These are phyloP conservation scores for Magnusiomyces clavatus DNA, from an alignment of 1,139 yeast species.

Conservation along the genomic window DNA sequence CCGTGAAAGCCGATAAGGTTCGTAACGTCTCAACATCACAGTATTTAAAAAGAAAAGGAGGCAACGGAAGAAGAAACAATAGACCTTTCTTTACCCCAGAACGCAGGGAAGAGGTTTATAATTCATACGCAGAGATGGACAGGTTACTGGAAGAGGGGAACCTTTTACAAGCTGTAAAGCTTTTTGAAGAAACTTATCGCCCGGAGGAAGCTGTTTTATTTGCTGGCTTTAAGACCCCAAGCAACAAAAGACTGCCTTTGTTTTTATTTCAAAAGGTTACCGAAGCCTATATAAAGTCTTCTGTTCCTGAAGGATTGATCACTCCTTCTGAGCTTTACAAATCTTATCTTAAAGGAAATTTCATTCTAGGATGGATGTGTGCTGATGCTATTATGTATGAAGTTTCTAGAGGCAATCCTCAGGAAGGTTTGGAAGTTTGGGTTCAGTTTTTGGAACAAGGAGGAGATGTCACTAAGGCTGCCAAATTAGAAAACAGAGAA, in stretches of 20 bases:
- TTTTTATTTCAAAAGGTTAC: constrained; percentile 8
- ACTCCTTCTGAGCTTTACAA: constrained; percentile 16
- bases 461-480: constrained; percentile 20
- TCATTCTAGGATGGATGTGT: constrained; percentile 25
- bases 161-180: constrained; percentile 7
- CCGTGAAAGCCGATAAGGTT: too few species aligned
- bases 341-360: constrained; percentile 18
- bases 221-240: constrained; percentile 2
- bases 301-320: constrained; percentile 8
- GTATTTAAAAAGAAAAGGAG: too few species aligned
- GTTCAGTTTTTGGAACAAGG: constrained; percentile 29
- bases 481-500: constrained; percentile 21
- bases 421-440: constrained; percentile 30
- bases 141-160: not conserved
- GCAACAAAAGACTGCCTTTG: constrained; percentile 2
- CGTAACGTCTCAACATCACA: too few species aligned
- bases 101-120: too few species aligned
- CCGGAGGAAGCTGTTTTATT: constrained; percentile 8
- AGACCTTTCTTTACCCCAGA: too few species aligned
- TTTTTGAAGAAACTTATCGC: constrained; percentile 7
- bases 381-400: constrained; percentile 23
- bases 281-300: constrained; percentile 5
- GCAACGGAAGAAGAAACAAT: too few species aligned
- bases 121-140: too few species aligned
- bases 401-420: constrained; percentile 21